Conservation (phyloP, 768 basidiomycete species). For the Stropharia rugosoannulata region DNA sequence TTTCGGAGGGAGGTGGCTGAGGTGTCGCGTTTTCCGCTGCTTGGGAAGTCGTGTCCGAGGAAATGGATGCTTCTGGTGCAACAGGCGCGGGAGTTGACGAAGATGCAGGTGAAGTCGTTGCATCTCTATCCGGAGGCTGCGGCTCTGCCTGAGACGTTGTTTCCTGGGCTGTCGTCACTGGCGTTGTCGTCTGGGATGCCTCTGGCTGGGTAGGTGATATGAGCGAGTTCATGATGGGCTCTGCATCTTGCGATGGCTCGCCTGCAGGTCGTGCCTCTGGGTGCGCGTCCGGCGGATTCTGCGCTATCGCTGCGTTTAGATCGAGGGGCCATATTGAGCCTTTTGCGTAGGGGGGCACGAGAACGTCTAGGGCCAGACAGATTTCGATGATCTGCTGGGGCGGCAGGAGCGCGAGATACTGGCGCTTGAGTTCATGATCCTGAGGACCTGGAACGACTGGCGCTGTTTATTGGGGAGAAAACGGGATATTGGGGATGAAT, state of each 20-base stretch:
- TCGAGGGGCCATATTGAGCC: constrained; percentile 73
- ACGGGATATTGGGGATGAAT: constrained; percentile 1
- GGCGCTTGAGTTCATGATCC: constrained; percentile 67
- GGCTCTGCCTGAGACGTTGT: constrained; percentile 18
- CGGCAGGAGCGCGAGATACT: constrained; percentile 67
- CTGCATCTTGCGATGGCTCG: constrained; percentile 18
- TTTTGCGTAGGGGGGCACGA: constrained; percentile 65
- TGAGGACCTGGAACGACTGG: constrained; percentile 25
- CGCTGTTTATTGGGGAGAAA: constrained; percentile 13
- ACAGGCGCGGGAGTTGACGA: constrained; percentile 8
- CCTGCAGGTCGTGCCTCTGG: constrained; percentile 5
- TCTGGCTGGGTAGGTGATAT: constrained; percentile 12
- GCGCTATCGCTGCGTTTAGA: constrained; percentile 61
- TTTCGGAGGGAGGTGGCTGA: neutral
- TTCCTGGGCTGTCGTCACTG: constrained; percentile 6
- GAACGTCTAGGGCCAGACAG: constrained; percentile 68
- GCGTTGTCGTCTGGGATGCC: constrained; percentile 6
- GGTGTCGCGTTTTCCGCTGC: neutral
- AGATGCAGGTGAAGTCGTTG: constrained; percentile 11
- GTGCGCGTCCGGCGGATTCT: constrained; percentile 25
- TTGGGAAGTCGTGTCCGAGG: neutral
- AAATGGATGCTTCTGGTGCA: neutral
- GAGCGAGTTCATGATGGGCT: constrained; percentile 27
- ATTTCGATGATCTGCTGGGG: constrained; percentile 77
- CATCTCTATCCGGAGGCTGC: constrained; percentile 19